phyloP scores from a whole-genome alignment of 192 early-diverging fungal species.

The Coemansia sp. region DNA sequence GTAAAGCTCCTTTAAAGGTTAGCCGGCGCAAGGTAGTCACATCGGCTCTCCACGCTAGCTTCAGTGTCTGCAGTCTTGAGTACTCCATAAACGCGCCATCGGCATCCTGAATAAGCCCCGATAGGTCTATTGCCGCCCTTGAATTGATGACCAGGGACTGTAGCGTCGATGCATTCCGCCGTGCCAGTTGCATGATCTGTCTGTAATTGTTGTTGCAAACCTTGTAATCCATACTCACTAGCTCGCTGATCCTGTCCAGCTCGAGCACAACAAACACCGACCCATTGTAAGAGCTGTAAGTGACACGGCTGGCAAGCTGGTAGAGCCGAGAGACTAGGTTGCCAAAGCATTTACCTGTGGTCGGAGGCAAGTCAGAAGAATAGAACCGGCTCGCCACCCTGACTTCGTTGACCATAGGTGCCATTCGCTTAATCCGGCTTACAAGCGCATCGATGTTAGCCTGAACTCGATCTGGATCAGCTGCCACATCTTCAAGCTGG shows the following conservation, averaged over 20 bases:
- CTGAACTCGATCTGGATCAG: background rate
- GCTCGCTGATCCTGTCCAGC: background rate
- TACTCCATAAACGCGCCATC: background rate
- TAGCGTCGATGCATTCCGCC: background rate
- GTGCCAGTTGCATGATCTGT: background rate
- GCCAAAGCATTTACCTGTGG: background rate
- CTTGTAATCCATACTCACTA: background rate
- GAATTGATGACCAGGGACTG: background rate
- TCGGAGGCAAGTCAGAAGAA: background rate
- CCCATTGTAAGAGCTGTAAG: background rate
- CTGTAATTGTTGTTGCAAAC: background rate
- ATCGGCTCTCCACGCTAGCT: background rate
- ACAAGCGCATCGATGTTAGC: background rate
- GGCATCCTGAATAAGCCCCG: slow-evolving; percentile 3
- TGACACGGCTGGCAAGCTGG: background rate
- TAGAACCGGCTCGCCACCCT: background rate
- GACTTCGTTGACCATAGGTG: background rate
- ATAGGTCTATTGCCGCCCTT: background rate
- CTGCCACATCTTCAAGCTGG: background rate
- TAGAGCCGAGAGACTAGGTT: background rate
- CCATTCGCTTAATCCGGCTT: background rate
- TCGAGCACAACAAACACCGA: background rate
- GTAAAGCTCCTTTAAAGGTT: background rate
- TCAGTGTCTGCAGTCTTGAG: background rate
- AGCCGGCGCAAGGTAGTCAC: background rate